Evolutionary conservation across 1,139 yeast species (phyloP).

Genomic region (Saccharomycopsis hybrid): DNA sequence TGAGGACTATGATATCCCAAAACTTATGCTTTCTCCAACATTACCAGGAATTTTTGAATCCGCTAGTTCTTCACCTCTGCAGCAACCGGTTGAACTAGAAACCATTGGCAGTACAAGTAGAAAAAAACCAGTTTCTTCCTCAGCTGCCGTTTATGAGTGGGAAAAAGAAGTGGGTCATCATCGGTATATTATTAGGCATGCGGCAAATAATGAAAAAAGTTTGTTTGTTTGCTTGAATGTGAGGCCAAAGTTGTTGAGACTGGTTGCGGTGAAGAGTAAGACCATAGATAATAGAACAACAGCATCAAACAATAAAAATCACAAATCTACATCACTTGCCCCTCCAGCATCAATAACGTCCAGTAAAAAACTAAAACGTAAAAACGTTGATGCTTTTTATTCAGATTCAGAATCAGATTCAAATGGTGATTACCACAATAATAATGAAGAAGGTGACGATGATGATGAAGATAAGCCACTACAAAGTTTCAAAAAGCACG

Average conservation of each 20-base stretch:
- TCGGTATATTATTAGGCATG: not conserved
- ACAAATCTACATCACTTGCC: not conserved
- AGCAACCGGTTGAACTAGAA: not conserved
- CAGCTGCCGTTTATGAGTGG: no score
- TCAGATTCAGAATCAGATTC: constrained; percentile 7
- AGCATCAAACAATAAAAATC: not conserved
- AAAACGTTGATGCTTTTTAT: constrained; percentile 2
- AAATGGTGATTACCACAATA: not conserved
- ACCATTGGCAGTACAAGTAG: no score
- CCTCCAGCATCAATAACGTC: not conserved
- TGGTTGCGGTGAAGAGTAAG: not conserved
- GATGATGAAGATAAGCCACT: not conserved
- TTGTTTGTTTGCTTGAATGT: constrained; percentile 9
- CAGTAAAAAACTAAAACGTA: not conserved
- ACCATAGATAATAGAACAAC: not conserved
- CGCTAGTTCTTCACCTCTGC: not conserved
- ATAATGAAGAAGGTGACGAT: not conserved
- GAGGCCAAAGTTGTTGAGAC: constrained; percentile 13
- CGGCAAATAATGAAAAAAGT: not conserved
- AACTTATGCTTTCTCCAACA: constrained; percentile 17
- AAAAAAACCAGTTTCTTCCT: no score
- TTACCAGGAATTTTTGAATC: constrained; percentile 9
- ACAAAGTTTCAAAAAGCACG: no score
- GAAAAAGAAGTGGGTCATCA: no score
- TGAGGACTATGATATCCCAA: constrained; percentile 16